phyloP scores from a whole-genome alignment of 1,284 basidiomycete species.

The Cryptococcus jaspeensis region DNA sequence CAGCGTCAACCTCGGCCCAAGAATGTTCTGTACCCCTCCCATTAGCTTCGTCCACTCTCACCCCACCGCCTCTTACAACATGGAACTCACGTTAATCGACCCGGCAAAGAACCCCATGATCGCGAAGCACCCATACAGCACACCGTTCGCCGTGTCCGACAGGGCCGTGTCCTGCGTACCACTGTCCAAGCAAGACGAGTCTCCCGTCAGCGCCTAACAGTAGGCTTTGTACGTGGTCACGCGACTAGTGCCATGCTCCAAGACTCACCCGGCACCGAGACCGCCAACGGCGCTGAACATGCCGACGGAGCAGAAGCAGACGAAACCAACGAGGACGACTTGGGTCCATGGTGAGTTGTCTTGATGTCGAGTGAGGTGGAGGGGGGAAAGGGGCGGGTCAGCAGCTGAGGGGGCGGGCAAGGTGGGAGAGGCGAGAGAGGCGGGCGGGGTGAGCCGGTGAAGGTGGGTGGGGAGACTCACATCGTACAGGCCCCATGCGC shows the following conservation, averaged over 20 bases:
- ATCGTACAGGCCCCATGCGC: slow-evolving; percentile 7
- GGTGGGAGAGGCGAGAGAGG: not conserved
- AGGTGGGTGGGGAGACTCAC: too few relatives aligned
- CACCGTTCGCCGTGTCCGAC: slow-evolving; percentile 53
- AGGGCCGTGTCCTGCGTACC: slow-evolving; percentile 54
- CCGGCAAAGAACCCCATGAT: slow-evolving; percentile 57
- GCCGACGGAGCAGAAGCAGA: slow-evolving; percentile 54
- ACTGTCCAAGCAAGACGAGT: slow-evolving; percentile 9
- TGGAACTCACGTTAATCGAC: slow-evolving; percentile 54
- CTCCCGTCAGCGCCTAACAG: not conserved
- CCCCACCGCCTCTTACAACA: slow-evolving; percentile 16
- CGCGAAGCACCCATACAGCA: slow-evolving; percentile 56
- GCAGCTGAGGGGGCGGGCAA: too few relatives aligned
- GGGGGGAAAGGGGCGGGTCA: too few relatives aligned
- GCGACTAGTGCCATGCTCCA: too few relatives aligned
- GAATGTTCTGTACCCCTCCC: slow-evolving; percentile 43
- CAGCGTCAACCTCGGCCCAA: slow-evolving; percentile 53
- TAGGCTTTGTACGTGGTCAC: not conserved
- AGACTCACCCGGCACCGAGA: slow-evolving; percentile 53
- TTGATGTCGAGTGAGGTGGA: slow-evolving; percentile 2
- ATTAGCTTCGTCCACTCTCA: too few relatives aligned
- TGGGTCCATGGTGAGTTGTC: slow-evolving; percentile 53
- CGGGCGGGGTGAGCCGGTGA: too few relatives aligned
- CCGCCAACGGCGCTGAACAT: slow-evolving; percentile 58
- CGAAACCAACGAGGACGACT: slow-evolving; percentile 54